A percentile compares a stretch with the other conserved stretches of the same genome.
Evolutionary conservation across 208 protist genomes (phyloP).

Genomic region (Wallacemonas sp.): DNA sequence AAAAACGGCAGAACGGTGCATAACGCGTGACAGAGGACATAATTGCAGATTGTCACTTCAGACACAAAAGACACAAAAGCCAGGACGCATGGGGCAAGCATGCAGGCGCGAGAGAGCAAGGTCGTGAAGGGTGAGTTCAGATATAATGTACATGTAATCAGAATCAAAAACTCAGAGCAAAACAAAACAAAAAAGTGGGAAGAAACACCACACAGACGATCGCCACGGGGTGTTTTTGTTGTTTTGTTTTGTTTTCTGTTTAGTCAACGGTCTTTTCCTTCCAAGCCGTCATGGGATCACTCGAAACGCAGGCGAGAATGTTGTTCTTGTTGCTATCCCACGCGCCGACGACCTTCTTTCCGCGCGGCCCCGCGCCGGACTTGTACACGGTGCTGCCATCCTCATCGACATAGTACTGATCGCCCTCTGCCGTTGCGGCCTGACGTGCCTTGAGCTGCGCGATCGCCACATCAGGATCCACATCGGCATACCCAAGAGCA

Average conservation of each 20-base stretch:
- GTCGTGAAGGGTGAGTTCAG: too few species aligned
- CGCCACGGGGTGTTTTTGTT: too few species aligned
- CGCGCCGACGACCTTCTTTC: conserved; percentile 9
- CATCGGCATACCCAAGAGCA: conserved; percentile 51
- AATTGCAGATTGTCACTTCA: too few species aligned
- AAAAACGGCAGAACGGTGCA: too few species aligned
- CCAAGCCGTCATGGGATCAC: conserved; percentile 60
- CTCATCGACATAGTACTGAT: conserved; percentile 70
- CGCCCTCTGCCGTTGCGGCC: conserved; percentile 33
- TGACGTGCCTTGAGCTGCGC: conserved; percentile 53
- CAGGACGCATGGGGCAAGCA: too few species aligned
- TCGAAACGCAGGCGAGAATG: conserved; percentile 33
- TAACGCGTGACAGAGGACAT: too few species aligned
- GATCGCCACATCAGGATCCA: conserved; percentile 57
- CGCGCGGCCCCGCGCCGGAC: conserved; percentile 21
- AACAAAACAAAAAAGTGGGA: too few species aligned
- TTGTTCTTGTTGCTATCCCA: conserved; percentile 21
- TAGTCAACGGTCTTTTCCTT: conserved; percentile 62
- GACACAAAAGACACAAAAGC: too few species aligned
- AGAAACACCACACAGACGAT: too few species aligned
- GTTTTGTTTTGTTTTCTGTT: neutral
- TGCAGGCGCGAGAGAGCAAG: too few species aligned
- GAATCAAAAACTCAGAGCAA: too few species aligned
- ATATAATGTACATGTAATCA: too few species aligned
- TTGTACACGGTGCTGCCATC: conserved; percentile 82